phyloP scores from a whole-genome alignment of 148 eudicot genomes.

The Pouteria glomerata region DNA sequence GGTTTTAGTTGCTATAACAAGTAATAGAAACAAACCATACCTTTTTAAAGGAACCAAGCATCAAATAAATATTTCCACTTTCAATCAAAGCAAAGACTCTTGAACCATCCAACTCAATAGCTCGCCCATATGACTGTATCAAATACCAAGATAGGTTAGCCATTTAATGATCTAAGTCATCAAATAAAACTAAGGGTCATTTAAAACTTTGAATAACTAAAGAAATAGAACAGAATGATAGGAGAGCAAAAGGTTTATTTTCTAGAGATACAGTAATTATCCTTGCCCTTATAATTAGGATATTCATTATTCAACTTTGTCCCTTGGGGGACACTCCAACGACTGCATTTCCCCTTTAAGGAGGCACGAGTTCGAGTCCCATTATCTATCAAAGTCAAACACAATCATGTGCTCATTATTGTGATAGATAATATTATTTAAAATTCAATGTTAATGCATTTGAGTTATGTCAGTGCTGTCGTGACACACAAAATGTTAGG shows the following conservation, averaged over 20 bases:
- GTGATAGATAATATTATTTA: not conserved
- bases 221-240: not conserved
- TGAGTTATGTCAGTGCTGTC: not conserved
- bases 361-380: no score
- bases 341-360: no score
- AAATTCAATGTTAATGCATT: not conserved
- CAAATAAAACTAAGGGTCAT: not conserved
- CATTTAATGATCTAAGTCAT: constrained; percentile 4
- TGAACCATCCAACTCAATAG: constrained; percentile 81
- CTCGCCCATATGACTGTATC: constrained; percentile 87
- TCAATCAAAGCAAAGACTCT: constrained; percentile 81
- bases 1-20: not conserved
- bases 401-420: not conserved
- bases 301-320: not conserved
- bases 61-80: constrained; percentile 80
- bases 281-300: not conserved
- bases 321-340: no score
- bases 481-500: no score
- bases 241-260: not conserved
- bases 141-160: constrained; percentile 1
- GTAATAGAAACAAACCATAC: constrained; percentile 28
- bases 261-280: not conserved
- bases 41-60: constrained; percentile 89
- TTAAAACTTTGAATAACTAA: not conserved
- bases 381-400: no score